These are phyloP conservation scores for Eucalyptus erythrocorys DNA, from an alignment of 345 rosid genomes.

Conservation along the genomic window DNA sequence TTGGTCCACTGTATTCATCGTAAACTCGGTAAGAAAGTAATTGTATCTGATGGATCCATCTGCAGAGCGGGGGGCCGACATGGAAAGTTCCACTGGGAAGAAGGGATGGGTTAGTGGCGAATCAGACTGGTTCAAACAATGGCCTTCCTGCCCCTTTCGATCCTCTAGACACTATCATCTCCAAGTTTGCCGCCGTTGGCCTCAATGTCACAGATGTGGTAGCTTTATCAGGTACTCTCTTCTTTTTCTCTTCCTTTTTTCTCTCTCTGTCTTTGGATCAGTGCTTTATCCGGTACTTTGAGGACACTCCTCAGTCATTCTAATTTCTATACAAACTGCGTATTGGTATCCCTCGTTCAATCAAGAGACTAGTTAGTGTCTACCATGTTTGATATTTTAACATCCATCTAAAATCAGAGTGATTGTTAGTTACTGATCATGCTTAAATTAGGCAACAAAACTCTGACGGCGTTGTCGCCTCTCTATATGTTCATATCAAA, in stretches of 20 bases:
- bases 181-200: conserved; percentile 43
- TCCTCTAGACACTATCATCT: conserved; percentile 17
- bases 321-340: background rate
- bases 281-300: background rate
- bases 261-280: background rate
- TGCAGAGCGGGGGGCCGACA: conserved; percentile 71
- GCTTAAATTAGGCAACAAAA: background rate
- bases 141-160: conserved; percentile 61
- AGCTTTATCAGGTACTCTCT: conserved; percentile 43
- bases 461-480: background rate
- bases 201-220: conserved; percentile 53
- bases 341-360: background rate
- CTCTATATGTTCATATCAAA: background rate
- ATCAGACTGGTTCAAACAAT: conserved; percentile 34
- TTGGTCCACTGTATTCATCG: background rate
- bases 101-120: conserved; percentile 61
- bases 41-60: background rate
- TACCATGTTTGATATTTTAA: background rate
- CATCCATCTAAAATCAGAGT: background rate
- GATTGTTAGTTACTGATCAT: background rate
- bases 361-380: background rate
- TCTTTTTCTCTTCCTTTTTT: background rate
- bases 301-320: background rate
- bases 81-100: conserved; percentile 72
- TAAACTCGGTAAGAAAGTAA: background rate